These are phyloP conservation scores for Jamesozyma lodderae DNA, from an alignment of 805 yeast species.

Conservation along the genomic window DNA sequence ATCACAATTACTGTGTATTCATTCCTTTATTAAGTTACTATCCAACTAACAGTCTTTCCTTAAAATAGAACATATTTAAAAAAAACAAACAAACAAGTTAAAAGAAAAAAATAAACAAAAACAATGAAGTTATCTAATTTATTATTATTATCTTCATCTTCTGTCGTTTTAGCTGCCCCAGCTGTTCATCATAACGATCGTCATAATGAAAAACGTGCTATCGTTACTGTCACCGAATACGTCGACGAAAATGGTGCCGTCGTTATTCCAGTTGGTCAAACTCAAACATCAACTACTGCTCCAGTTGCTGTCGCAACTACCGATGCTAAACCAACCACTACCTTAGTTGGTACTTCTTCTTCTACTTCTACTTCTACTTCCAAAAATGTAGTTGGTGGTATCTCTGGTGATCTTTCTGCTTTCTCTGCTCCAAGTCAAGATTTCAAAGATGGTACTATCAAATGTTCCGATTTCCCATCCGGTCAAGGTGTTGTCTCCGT, in stretches of 20 bases:
- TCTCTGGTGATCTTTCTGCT: conserved; percentile 51
- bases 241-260: conserved; percentile 27
- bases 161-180: conserved; percentile 24
- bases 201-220: conserved; percentile 25
- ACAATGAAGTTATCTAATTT: conserved; percentile 20
- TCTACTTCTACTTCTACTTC: conserved; percentile 29
- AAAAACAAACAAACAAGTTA: background rate
- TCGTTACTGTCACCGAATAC: conserved; percentile 28
- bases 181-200: conserved; percentile 19
- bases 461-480: conserved; percentile 61
- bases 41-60: conserved; percentile 12
- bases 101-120: background rate
- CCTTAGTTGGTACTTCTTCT: conserved; percentile 14
- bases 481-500: conserved; percentile 66
- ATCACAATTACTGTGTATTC: conserved; percentile 1
- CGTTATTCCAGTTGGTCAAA: conserved; percentile 11
- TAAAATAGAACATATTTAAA: conserved; percentile 1
- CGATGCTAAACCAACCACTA: conserved; percentile 23
- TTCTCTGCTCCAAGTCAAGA: conserved; percentile 48
- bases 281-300: conserved; percentile 12
- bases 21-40: conserved; percentile 2
- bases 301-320: conserved; percentile 19
- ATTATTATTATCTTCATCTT: conserved; percentile 17
- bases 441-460: conserved; percentile 63
- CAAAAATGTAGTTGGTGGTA: conserved; percentile 29